These are phyloP conservation scores for Neopestalotiopsis rosae DNA, from an alignment of 2,329 filamentous ascomycete species.

Conservation along the genomic window DNA sequence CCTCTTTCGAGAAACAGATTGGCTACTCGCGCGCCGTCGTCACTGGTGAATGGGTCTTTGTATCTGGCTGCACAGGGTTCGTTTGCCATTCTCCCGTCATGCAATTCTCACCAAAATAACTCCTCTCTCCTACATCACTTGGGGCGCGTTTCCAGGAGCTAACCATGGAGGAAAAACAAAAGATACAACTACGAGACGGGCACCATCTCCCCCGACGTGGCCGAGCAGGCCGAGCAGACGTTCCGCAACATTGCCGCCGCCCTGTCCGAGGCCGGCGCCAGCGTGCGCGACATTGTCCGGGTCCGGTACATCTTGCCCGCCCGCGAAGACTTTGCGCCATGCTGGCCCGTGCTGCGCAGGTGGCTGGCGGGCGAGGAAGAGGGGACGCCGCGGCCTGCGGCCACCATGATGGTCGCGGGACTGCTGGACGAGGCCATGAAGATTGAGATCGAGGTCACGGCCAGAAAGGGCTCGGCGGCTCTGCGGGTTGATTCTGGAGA, in stretches of 20 bases:
- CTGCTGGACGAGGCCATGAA: slow-evolving; percentile 56
- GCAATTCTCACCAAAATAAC: not conserved
- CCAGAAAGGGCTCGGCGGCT: slow-evolving; percentile 21
- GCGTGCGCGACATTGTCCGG: slow-evolving; percentile 53
- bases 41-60: slow-evolving; percentile 55
- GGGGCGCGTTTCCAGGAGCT: not conserved
- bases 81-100: not conserved
- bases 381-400: slow-evolving; percentile 51
- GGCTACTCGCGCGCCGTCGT: slow-evolving; percentile 61
- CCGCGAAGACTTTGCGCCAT: slow-evolving; percentile 50
- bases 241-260: slow-evolving; percentile 53
- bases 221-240: slow-evolving; percentile 55
- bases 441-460: slow-evolving; percentile 34
- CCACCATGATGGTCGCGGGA: slow-evolving; percentile 57
- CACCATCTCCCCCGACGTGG: slow-evolving; percentile 48
- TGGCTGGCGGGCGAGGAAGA: slow-evolving; percentile 45
- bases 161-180: slow-evolving; percentile 25
- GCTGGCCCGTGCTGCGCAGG: slow-evolving; percentile 54
- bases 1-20: slow-evolving; percentile 57
- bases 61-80: slow-evolving; percentile 61
- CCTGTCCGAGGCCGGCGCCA: slow-evolving; percentile 48
- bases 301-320: slow-evolving; percentile 59
- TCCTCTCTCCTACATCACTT: not conserved
- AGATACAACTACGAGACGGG: slow-evolving; percentile 56
- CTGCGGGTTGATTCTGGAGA: too few species aligned